Conservation (phyloP, 1,284 basidiomycete genomes). For the Trichosporon sp. region DNA sequence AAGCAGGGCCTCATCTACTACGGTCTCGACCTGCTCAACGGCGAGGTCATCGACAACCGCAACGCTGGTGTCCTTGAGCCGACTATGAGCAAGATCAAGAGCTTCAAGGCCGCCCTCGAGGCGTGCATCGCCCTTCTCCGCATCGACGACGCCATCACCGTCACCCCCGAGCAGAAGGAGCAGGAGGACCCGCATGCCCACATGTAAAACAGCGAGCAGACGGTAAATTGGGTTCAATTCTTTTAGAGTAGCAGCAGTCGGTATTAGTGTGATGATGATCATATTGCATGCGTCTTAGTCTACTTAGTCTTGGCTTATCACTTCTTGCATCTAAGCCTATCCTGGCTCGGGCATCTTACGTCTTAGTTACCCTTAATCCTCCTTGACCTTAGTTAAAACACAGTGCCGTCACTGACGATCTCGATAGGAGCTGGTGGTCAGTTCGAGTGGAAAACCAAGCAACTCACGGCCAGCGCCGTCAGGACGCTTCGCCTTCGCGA, state of each 20-base stretch:
- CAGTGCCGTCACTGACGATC: constrained; percentile 35
- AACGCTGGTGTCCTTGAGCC: constrained; percentile 91
- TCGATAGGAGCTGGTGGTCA: constrained; percentile 28
- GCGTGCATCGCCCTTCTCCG: constrained; percentile 90
- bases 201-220: constrained; percentile 29
- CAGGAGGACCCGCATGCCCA: constrained; percentile 62
- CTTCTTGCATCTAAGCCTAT: not conserved
- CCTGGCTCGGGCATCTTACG: not conserved
- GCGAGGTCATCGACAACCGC: constrained; percentile 92
- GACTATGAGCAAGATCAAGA: constrained; percentile 93
- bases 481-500: constrained; percentile 71
- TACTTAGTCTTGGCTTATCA: not conserved
- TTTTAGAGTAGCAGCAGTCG: not conserved
- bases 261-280: not conserved
- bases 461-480: constrained; percentile 56
- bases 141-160: constrained; percentile 70
- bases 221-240: not conserved
- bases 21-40: constrained; percentile 89
- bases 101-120: constrained; percentile 92
- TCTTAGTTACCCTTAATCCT: too few relatives aligned
- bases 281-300: constrained; percentile 4
- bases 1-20: constrained; percentile 92
- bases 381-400: too few relatives aligned
- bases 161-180: constrained; percentile 61
- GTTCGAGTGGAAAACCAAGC: not conserved